Conservation (phyloP, 2,329 filamentous ascomycete genomes). For the Fusarium pininemorale region DNA sequence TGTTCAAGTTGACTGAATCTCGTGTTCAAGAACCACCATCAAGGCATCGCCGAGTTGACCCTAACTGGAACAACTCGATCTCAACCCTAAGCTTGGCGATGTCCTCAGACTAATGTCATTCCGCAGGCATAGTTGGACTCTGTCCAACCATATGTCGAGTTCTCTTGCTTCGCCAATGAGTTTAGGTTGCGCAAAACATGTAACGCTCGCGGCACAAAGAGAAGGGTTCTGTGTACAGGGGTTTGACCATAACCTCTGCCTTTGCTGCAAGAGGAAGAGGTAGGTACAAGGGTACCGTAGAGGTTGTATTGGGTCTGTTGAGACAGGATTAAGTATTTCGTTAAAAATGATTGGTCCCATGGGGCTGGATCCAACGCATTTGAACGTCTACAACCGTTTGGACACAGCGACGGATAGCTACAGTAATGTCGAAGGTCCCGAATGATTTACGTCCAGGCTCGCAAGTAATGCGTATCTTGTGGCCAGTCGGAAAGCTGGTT, state of each 20-base stretch:
- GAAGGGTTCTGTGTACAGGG: neutral
- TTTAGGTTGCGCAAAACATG: slow-evolving; percentile 4
- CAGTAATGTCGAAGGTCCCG: slow-evolving; percentile 8
- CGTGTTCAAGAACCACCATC: neutral
- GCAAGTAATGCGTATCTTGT: neutral
- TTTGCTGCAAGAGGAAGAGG: neutral
- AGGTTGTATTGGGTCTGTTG: neutral
- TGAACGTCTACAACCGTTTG: neutral
- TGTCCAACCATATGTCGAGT: neutral
- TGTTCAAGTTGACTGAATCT: neutral
- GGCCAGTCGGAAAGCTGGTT: slow-evolving; percentile 8
- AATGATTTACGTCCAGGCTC: neutral
- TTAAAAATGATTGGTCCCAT: slow-evolving; percentile 23
- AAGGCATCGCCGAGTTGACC: neutral
- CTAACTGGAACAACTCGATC: slow-evolving; percentile 7
- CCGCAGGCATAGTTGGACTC: neutral
- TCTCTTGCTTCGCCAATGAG: neutral
- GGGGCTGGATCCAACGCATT: slow-evolving; percentile 2
- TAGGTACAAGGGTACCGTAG: neutral
- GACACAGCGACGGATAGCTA: slow-evolving; percentile 9
- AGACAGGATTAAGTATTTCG: neutral
- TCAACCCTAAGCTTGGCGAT: neutral
- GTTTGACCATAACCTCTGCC: neutral
- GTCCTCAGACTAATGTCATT: neutral
- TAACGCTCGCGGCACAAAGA: neutral